phyloP scores from a whole-genome alignment of 2,329 filamentous ascomycete genomes.

The Cordyceps farinosa region DNA sequence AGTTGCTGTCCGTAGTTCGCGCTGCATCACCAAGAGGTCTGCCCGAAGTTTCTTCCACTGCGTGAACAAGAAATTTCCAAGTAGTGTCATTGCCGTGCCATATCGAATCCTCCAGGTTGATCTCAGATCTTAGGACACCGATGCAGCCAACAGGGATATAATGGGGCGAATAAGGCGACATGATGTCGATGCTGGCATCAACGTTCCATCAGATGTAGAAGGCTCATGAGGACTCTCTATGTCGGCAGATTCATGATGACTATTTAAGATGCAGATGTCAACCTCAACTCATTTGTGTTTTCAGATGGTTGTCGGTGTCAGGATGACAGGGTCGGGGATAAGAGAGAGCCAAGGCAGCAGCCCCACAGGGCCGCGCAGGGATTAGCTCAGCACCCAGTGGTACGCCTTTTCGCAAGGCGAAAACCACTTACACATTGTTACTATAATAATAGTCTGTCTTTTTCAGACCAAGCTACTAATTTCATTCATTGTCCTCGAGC shows the following conservation, averaged over 20 bases:
- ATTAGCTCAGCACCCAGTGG: slow-evolving; percentile 1
- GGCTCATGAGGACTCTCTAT: neutral
- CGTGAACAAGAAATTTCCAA: neutral
- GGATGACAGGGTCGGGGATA: neutral
- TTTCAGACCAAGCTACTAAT: too few species aligned
- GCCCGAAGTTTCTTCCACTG: neutral
- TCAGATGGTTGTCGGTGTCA: neutral
- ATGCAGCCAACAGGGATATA: slow-evolving; percentile 44
- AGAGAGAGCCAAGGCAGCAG: slow-evolving; percentile 6
- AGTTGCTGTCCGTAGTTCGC: slow-evolving; percentile 15
- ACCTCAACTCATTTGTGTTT: neutral
- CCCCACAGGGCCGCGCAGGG: neutral
- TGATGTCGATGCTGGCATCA: slow-evolving; percentile 15
- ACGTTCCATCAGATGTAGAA: neutral
- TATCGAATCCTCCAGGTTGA: neutral
- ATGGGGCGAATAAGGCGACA: slow-evolving; percentile 21
- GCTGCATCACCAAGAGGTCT: neutral
- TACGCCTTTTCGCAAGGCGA: too few species aligned
- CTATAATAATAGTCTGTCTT: too few species aligned
- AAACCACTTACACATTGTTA: too few species aligned
- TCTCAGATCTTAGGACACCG: slow-evolving; percentile 26
- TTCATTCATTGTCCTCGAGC: too few species aligned
- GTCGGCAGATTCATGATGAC: neutral
- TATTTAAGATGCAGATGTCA: neutral
- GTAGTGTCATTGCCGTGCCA: neutral